phyloP scores from a whole-genome alignment of 2,329 filamentous ascomycete species.

The Falciphora oryzae region DNA sequence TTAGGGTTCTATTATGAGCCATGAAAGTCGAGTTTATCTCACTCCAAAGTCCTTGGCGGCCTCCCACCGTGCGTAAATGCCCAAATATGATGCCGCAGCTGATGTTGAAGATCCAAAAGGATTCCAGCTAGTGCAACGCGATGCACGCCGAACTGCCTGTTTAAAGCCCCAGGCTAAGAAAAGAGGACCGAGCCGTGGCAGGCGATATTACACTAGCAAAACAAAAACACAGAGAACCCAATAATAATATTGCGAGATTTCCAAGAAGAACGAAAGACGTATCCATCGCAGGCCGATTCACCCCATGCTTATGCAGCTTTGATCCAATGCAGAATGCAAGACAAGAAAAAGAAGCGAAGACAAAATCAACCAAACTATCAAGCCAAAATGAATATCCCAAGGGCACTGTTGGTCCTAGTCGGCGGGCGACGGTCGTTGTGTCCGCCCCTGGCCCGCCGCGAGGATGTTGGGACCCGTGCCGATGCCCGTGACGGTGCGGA shows the following conservation, averaged over 20 bases:
- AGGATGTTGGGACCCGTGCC: slow-evolving; percentile 53
- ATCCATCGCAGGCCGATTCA: background rate
- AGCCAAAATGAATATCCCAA: background rate
- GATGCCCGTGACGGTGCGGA: slow-evolving; percentile 54
- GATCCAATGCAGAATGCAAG: background rate
- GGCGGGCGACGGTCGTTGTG: background rate
- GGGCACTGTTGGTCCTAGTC: background rate
- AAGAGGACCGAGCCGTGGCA: background rate
- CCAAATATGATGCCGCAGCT: background rate
- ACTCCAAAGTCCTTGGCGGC: no score
- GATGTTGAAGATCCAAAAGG: background rate
- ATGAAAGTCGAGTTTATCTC: background rate
- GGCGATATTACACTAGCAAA: background rate
- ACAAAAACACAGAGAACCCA: background rate
- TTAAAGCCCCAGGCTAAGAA: background rate
- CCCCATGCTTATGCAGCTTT: background rate
- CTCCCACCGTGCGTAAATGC: background rate
- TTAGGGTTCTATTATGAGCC: background rate
- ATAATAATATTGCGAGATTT: background rate
- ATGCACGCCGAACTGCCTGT: background rate
- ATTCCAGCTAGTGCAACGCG: background rate
- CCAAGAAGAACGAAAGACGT: background rate
- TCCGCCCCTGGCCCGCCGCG: background rate
- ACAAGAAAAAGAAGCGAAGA: background rate
- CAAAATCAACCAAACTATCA: background rate